Conservation (phyloP, 164 flowering plant genomes). For the Kingdonia uniflora region DNA sequence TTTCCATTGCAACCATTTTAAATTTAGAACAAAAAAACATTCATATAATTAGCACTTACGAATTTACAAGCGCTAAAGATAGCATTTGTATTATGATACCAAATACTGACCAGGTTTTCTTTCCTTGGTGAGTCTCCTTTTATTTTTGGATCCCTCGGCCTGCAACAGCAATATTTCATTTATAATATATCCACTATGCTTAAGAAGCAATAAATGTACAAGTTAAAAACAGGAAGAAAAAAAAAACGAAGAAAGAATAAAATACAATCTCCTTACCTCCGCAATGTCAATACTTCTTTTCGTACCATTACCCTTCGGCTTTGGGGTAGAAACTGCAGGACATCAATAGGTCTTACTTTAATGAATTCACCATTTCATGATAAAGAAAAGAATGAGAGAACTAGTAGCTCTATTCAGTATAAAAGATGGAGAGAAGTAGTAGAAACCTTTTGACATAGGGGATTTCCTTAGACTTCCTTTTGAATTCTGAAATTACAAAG, state of each 20-base stretch:
- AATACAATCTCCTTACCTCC: constrained; percentile 3
- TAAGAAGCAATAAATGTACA: not conserved
- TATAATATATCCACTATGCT: not conserved
- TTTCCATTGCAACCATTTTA: too few species aligned
- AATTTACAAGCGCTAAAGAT: not conserved
- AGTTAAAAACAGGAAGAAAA: too few species aligned
- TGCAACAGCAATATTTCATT: constrained; percentile 16
- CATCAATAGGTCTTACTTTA: constrained; percentile 1
- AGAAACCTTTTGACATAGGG: too few species aligned
- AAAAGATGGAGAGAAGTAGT: too few species aligned
- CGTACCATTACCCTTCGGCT: constrained; percentile 12
- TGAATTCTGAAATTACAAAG: too few species aligned
- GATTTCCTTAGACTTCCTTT: too few species aligned
- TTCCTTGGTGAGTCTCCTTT: constrained; percentile 15
- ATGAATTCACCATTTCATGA: not conserved
- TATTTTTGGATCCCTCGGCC: constrained; percentile 23
- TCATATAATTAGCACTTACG: not conserved
- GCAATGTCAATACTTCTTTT: constrained; percentile 24
- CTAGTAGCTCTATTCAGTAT: too few species aligned
- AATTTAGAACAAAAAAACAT: too few species aligned
- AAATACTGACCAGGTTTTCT: constrained; percentile 21
- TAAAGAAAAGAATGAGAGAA: too few species aligned
- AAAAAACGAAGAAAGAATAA: too few species aligned
- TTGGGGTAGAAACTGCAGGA: constrained; percentile 26
- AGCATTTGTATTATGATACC: constrained; percentile 1